Base-by-base conservation (phyloP, 306 rosid species). In the Rosa persica region DNA sequence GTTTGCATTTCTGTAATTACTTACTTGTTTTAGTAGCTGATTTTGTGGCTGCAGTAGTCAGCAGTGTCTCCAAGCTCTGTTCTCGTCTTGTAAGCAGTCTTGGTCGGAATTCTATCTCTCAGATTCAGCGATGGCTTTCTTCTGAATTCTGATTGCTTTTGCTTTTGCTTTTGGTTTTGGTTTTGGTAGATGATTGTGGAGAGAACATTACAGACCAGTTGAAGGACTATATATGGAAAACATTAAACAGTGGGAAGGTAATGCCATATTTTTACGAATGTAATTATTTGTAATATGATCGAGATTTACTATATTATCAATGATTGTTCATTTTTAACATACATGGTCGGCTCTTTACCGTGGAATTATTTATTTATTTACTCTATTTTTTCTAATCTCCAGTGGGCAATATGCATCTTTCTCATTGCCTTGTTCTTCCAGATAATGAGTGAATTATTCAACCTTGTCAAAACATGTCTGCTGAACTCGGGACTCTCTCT, bases 221-320 rank as follows among this genome's bases (percentile, higher is more conserved):
- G 89, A 77, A 84, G 60, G 96, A 96, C 23, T 96, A 87, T 80
- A 88, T 96, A 75, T 82, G 90, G 87, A 88, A 93, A 87, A 96
- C 99, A n/a, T 83, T 96, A 85, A 93, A 84, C 74, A 85, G 92
- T 76, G 99, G 99, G 75, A 91, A 90, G 99, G 99, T 90, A 84
- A 80, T 52, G 57, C 49, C 66, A 44, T 65, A 30, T 8, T 40
- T 57, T 57, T 8, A 74, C 67, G n/a, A 55, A 5, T 5, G 15
- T 57, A 25, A 42, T 74, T 19, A n/a, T 40, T 57, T 39, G 23
- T 22, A 12, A 74, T 74, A 15, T 39, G 23, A 17, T 12, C 38
- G n/a, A 13, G 25, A 38, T 19, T 69, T 6, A 15, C 25, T 9
- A 5, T 46, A 46, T 47, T 15, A 17, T 67, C 55, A 20, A 9